Percentiles rank a stretch among this genome's conserved stretches.
These are phyloP conservation scores for Aspergillus pseudoglaucus DNA, from an alignment of 2,329 filamentous ascomycete species.

Conservation along the genomic window DNA sequence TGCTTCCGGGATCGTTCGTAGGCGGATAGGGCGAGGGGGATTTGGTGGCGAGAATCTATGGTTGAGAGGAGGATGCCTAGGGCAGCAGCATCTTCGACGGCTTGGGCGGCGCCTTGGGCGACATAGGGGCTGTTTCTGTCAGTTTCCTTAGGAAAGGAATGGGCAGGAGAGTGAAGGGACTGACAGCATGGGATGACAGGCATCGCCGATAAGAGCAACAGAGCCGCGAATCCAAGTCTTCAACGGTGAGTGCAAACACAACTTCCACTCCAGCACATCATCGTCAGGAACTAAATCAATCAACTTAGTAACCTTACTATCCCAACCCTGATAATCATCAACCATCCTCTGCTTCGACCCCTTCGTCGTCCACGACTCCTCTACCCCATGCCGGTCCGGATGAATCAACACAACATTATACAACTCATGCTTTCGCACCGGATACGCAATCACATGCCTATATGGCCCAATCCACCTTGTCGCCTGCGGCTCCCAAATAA, in stretches of 20 bases:
- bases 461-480: constrained; percentile 70
- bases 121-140: constrained; percentile 24
- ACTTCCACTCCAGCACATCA: constrained; percentile 35
- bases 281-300: constrained; percentile 54
- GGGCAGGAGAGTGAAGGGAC: constrained; percentile 5
- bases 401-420: constrained; percentile 61
- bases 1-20: constrained; percentile 35
- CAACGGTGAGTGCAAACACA: constrained; percentile 28
- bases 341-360: constrained; percentile 57
- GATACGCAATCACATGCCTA: constrained; percentile 72
- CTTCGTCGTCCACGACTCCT: constrained; percentile 58
- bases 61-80: constrained; percentile 28
- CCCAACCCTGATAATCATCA: constrained; percentile 56
- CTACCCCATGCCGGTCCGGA: constrained; percentile 55
- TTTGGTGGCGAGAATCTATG: constrained; percentile 24
- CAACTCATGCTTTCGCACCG: constrained; percentile 59
- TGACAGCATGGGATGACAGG: constrained; percentile 42
- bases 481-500: constrained; percentile 61
- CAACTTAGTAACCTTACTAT: constrained; percentile 53
- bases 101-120: constrained; percentile 43
- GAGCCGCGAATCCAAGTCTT: constrained; percentile 28
- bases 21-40: constrained; percentile 28
- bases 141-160: not conserved
- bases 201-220: constrained; percentile 37
- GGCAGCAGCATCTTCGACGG: constrained; percentile 38